A percentile compares a stretch with the other conserved stretches of the same genome.
phyloP scores from a whole-genome alignment of 1,284 basidiomycete genomes.

The Sporisorium graminicola region DNA sequence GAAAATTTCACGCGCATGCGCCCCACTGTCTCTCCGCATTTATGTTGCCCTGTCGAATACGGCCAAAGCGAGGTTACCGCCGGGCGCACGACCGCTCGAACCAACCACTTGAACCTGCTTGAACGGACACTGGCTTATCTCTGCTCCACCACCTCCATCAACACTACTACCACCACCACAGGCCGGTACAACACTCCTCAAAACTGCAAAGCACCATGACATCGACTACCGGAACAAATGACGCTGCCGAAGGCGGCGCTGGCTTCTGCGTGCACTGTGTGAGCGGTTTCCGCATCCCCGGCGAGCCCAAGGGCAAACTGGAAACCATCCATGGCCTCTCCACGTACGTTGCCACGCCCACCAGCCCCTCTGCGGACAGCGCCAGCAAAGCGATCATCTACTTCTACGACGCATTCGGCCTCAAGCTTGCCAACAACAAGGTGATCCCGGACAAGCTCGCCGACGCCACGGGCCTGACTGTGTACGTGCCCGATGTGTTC shows the following conservation, averaged over 20 bases:
- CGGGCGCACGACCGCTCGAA: too few species aligned
- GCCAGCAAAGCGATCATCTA: slow-evolving; percentile 73
- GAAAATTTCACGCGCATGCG: slow-evolving; percentile 11
- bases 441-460: slow-evolving; percentile 77
- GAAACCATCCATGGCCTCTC: slow-evolving; percentile 42
- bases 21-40: not conserved
- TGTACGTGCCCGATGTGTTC: slow-evolving; percentile 73
- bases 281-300: slow-evolving; percentile 51
- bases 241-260: not conserved
- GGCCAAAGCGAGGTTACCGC: not conserved
- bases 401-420: slow-evolving; percentile 75
- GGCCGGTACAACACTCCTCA: too few species aligned
- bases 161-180: not conserved
- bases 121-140: too few species aligned
- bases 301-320: slow-evolving; percentile 48
- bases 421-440: slow-evolving; percentile 71
- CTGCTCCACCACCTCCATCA: too few species aligned
- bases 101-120: too few species aligned
- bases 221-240: slow-evolving; percentile 4
- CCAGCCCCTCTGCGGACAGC: slow-evolving; percentile 39
- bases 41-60: slow-evolving; percentile 21
- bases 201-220: slow-evolving; percentile 7
- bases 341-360: slow-evolving; percentile 66
- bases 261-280: slow-evolving; percentile 57
- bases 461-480: slow-evolving; percentile 74